Evolutionary conservation across 495 filamentous ascomycete genomes (phyloP).

Genomic region (Xylaria scruposa): DNA sequence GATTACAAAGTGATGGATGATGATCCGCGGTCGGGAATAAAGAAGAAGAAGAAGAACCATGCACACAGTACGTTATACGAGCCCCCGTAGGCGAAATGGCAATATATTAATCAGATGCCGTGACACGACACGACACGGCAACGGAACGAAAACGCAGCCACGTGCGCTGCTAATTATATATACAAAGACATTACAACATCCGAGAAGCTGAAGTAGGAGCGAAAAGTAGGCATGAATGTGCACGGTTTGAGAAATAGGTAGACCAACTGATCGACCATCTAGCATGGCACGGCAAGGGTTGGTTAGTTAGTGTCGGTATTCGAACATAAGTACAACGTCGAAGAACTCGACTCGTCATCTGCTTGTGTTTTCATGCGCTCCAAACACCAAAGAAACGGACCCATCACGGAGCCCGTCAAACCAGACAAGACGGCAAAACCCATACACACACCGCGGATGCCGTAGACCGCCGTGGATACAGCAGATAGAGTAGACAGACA

Average conservation of each 20-base stretch:
- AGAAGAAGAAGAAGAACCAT: too few species aligned
- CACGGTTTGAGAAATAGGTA: background rate
- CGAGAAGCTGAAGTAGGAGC: background rate
- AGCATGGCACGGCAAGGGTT: background rate
- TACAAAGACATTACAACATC: background rate
- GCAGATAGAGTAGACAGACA: too few species aligned
- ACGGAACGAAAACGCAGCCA: background rate
- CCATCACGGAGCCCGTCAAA: too few species aligned
- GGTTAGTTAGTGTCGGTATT: background rate
- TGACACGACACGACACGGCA: constrained; percentile 10
- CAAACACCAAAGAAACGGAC: background rate
- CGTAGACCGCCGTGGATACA: too few species aligned
- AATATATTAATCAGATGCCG: constrained; percentile 7
- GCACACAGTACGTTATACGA: constrained; percentile 4
- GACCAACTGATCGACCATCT: background rate
- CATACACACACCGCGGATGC: too few species aligned
- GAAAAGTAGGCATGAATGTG: too few species aligned
- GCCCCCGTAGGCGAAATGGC: background rate
- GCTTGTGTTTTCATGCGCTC: background rate
- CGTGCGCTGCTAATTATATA: constrained; percentile 19
- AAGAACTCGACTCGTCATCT: background rate
- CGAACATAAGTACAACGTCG: background rate
- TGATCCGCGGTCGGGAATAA: background rate
- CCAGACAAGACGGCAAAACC: too few species aligned
- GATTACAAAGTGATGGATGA: background rate